Conservation (phyloP, 768 basidiomycete genomes). For the Xerocomellus amylosporus region DNA sequence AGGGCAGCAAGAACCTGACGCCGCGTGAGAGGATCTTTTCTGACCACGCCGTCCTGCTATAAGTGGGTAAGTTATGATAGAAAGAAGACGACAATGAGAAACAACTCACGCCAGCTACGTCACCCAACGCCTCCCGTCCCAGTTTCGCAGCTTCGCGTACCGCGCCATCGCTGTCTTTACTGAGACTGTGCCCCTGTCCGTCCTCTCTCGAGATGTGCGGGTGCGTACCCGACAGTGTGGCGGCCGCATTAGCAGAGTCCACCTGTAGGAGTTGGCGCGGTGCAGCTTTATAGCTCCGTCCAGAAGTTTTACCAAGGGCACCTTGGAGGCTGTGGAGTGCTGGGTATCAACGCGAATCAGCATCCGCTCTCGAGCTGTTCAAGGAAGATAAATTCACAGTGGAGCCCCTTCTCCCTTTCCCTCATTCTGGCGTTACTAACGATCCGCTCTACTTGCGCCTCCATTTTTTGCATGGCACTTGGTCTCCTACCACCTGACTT, state of each 20-base stretch:
- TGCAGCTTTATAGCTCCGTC: slow-evolving; percentile 93
- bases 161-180: slow-evolving; percentile 48
- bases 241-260: slow-evolving; percentile 45
- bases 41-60: slow-evolving; percentile 61
- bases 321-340: slow-evolving; percentile 81
- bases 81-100: not conserved
- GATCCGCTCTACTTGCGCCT: slow-evolving; percentile 92
- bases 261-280: slow-evolving; percentile 95
- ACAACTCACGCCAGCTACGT: slow-evolving; percentile 48
- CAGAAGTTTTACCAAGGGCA: slow-evolving; percentile 91
- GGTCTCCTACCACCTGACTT: slow-evolving; percentile 68
- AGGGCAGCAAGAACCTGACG: slow-evolving; percentile 76
- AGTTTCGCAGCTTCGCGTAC: slow-evolving; percentile 74
- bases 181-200: slow-evolving; percentile 22
- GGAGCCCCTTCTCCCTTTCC: slow-evolving; percentile 79
- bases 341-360: slow-evolving; percentile 27
- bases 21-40: slow-evolving; percentile 71
- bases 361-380: not conserved
- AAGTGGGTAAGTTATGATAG: not conserved
- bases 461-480: slow-evolving; percentile 90
- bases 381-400: slow-evolving; percentile 40
- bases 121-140: slow-evolving; percentile 69
- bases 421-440: slow-evolving; percentile 86
- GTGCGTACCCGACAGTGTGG: slow-evolving; percentile 42
- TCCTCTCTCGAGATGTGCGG: slow-evolving; percentile 56